A percentile compares a stretch with the other conserved stretches of the same genome.
Evolutionary conservation across 345 rosid species (phyloP).

Genomic region (Eucalyptus tenuipes): DNA sequence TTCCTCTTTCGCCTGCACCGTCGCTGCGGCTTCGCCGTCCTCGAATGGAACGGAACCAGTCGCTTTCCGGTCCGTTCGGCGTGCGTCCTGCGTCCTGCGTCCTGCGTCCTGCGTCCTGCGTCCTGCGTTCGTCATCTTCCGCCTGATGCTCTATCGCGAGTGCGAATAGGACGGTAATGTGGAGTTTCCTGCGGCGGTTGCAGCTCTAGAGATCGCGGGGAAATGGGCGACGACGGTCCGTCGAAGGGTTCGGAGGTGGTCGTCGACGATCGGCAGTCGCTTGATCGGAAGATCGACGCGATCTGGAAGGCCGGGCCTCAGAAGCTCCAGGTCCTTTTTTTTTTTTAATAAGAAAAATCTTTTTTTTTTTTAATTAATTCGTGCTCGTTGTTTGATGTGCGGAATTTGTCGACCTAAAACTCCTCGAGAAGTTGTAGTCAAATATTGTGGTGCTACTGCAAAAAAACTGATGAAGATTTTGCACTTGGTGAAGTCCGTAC

Average conservation of each 20-base stretch:
- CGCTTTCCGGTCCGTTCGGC: background rate
- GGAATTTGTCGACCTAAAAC: background rate
- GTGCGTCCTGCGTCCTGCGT: background rate
- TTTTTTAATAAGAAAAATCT: background rate
- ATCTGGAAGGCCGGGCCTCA: slow-evolving; percentile 57
- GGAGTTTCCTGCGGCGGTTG: background rate
- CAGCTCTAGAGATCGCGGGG: background rate
- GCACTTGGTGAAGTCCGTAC: background rate
- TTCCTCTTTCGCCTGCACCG: background rate
- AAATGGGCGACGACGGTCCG: slow-evolving; percentile 17
- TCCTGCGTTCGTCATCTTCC: background rate
- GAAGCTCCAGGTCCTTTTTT: slow-evolving; percentile 56
- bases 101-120: no score
- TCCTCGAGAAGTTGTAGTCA: background rate
- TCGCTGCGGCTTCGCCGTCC: background rate
- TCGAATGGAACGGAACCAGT: background rate
- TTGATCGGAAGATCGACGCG: slow-evolving; percentile 32
- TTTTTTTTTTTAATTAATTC: background rate
- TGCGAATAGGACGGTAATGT: background rate
- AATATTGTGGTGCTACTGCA: background rate
- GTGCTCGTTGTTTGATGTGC: background rate
- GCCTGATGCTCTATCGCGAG: background rate
- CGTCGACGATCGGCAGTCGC: slow-evolving; percentile 21
- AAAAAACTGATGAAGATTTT: background rate
- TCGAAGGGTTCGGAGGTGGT: slow-evolving; percentile 16